phyloP scores from a whole-genome alignment of 2,329 filamentous ascomycete species.

The Ceratocystis papillata region DNA sequence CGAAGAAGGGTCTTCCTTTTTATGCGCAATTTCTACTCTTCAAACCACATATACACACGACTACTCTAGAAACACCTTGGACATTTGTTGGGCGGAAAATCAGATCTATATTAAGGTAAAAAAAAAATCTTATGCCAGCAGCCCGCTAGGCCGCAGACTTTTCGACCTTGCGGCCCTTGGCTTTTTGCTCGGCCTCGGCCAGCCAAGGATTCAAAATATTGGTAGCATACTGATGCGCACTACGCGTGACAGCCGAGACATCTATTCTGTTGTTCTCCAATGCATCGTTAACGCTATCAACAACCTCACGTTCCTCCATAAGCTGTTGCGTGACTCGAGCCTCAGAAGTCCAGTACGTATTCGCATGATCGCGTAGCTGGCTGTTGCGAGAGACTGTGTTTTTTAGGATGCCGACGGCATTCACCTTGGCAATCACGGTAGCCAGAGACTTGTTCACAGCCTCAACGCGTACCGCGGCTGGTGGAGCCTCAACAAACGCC shows the following conservation, averaged over 20 bases:
- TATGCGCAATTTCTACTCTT: no score
- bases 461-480: constrained; percentile 57
- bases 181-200: constrained; percentile 22
- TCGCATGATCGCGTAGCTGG: constrained; percentile 52
- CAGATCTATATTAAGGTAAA: background rate
- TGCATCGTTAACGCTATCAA: constrained; percentile 59
- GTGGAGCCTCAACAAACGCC: constrained; percentile 54
- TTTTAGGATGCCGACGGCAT: constrained; percentile 61
- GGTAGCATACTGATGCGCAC: constrained; percentile 52
- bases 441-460: constrained; percentile 46
- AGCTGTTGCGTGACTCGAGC: constrained; percentile 59
- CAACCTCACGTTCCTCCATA: constrained; percentile 67
- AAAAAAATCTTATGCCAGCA: no score
- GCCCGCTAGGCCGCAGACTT: background rate
- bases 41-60: no score
- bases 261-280: constrained; percentile 51
- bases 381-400: constrained; percentile 71
- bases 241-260: constrained; percentile 47
- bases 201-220: constrained; percentile 31
- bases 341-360: constrained; percentile 74
- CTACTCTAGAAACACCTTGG: background rate
- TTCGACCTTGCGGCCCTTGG: background rate
- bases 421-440: constrained; percentile 53
- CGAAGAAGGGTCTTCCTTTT: no score
- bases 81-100: background rate